Percentiles rank a stretch among this genome's conserved stretches.
Evolutionary conservation across 1,139 yeast genomes (phyloP).

Genomic region (Geotrichum aggregatum): DNA sequence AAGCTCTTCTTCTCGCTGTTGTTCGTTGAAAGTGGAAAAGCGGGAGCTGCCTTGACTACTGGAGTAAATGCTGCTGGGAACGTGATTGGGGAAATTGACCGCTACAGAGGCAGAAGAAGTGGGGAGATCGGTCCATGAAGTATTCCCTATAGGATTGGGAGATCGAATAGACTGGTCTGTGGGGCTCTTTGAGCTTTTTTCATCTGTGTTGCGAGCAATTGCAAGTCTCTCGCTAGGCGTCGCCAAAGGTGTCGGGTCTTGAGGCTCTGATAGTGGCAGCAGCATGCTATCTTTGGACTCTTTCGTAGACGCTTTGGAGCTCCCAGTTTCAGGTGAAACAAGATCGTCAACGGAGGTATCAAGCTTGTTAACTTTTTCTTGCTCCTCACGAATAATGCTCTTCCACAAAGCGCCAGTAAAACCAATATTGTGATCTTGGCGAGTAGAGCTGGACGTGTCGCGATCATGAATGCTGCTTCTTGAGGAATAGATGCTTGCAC

Average conservation of each 20-base stretch:
- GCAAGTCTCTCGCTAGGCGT: too few relatives aligned
- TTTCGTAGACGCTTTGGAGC: background rate
- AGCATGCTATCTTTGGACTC: background rate
- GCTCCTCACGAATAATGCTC: slow-evolving; percentile 34
- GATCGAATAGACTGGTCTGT: too few relatives aligned
- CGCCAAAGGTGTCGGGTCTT: too few relatives aligned
- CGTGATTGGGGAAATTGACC: background rate
- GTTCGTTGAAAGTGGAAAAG: background rate
- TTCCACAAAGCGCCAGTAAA: slow-evolving; percentile 36
- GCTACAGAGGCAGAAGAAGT: background rate
- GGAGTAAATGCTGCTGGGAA: background rate
- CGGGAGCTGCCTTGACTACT: background rate
- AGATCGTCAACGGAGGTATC: background rate
- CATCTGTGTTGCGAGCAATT: background rate
- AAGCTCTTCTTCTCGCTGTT: slow-evolving; percentile 39
- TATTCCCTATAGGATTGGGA: background rate
- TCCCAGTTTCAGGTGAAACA: background rate
- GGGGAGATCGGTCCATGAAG: background rate
- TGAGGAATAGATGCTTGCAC: background rate
- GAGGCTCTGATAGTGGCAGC: too few relatives aligned
- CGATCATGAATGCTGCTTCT: slow-evolving; percentile 21
- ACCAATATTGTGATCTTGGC: slow-evolving; percentile 30
- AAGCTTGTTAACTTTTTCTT: slow-evolving; percentile 9
- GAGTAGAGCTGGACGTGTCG: slow-evolving; percentile 19
- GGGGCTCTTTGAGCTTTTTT: background rate